Conservation (phyloP, 306 rosid genomes). For the Acacia crassicarpa region DNA sequence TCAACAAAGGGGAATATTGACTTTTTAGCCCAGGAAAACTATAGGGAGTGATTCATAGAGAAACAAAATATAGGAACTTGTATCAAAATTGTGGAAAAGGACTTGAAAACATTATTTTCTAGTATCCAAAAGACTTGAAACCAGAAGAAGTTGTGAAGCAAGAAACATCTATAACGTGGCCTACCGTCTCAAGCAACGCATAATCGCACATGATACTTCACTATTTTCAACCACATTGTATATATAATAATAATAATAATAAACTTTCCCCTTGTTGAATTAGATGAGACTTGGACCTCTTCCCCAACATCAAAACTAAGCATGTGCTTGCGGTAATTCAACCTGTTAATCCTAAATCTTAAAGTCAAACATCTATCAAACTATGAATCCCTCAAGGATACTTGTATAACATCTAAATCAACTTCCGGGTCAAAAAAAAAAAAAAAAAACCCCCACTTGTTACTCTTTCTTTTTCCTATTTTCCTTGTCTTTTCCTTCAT, state of each 20-base stretch:
- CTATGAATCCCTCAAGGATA: neutral
- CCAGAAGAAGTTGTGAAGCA: neutral
- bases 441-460: neutral
- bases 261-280: neutral
- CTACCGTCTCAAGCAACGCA: constrained; percentile 41
- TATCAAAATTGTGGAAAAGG: neutral
- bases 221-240: neutral
- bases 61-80: neutral
- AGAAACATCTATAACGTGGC: constrained; percentile 6
- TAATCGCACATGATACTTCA: neutral
- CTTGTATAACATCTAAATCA: neutral
- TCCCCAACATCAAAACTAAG: neutral
- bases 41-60: neutral
- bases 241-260: too few relatives aligned
- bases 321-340: neutral
- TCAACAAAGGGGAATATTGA: too few relatives aligned
- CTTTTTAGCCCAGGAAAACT: too few relatives aligned
- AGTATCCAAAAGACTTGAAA: neutral
- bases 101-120: neutral
- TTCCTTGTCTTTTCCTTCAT: neutral
- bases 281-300: neutral
- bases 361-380: neutral
- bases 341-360: neutral
- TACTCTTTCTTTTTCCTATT: neutral
- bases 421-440: neutral